Percentiles rank a stretch among this genome's conserved stretches.
phyloP scores from a whole-genome alignment of 2,329 filamentous ascomycete genomes.

The Fonsecaea nubica region DNA sequence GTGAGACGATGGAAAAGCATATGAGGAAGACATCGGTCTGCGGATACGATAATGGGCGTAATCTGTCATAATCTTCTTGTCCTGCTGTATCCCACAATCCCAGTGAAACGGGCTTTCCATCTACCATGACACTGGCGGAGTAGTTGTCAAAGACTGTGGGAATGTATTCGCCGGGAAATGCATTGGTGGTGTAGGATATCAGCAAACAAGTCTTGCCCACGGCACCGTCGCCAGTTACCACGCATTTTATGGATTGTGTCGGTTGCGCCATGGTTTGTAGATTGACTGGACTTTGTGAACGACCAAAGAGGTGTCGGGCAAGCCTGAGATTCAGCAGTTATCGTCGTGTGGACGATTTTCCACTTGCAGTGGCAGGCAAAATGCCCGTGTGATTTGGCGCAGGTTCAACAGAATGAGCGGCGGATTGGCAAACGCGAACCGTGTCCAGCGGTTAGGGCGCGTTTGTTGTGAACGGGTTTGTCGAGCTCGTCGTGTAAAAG shows the following conservation, averaged over 20 bases:
- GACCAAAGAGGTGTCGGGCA: background rate
- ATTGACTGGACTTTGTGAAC: background rate
- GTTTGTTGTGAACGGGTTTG: slow-evolving; percentile 19
- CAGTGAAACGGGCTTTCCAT: slow-evolving; percentile 95
- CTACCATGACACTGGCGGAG: slow-evolving; percentile 98
- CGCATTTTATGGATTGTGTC: slow-evolving; percentile 69
- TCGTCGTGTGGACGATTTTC: background rate
- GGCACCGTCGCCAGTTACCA: slow-evolving; percentile 98
- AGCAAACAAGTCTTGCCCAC: slow-evolving; percentile 99
- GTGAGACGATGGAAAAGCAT: slow-evolving; percentile 98
- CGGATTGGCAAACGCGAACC: slow-evolving; percentile 27
- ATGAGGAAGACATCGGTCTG: slow-evolving; percentile 99
- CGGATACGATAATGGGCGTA: slow-evolving; percentile 93
- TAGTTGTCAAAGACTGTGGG: slow-evolving; percentile 99
- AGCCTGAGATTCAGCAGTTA: background rate
- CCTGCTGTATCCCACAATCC: slow-evolving; percentile 98
- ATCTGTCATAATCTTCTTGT: slow-evolving; percentile 96
- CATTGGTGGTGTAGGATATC: slow-evolving; percentile 99
- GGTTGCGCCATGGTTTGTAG: slow-evolving; percentile 32
- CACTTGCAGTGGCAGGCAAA: background rate
- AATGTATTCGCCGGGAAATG: slow-evolving; percentile 99
- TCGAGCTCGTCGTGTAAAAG: slow-evolving; percentile 24
- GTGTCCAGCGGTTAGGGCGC: slow-evolving; percentile 32
- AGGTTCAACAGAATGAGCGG: slow-evolving; percentile 5
- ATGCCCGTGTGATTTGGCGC: background rate